Conservation (phyloP, 1,139 yeast species). For the Kodamaea sp. region DNA sequence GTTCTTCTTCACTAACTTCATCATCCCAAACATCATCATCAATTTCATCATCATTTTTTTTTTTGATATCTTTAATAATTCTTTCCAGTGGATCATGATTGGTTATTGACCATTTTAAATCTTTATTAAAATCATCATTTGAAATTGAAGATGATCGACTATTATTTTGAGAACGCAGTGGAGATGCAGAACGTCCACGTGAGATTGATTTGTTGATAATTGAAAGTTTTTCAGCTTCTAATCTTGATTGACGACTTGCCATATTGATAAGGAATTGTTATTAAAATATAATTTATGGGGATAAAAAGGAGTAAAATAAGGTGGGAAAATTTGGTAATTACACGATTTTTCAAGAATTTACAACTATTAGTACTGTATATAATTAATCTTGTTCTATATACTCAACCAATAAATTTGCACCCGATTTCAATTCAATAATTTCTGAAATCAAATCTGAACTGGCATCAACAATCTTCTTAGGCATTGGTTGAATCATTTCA, state of each 20-base stretch:
- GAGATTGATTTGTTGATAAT: constrained; percentile 40
- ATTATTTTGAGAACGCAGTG: constrained; percentile 26
- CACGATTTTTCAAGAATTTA: background rate
- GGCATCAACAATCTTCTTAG: constrained; percentile 30
- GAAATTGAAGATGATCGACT: constrained; percentile 37
- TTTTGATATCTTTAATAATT: constrained; percentile 18
- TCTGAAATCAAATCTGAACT: constrained; percentile 17
- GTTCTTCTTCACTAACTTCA: constrained; percentile 61
- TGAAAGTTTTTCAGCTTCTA: constrained; percentile 45
- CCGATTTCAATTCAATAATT: constrained; percentile 30
- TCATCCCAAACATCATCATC: constrained; percentile 33
- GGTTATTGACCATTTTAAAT: constrained; percentile 47
- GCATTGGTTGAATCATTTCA: constrained; percentile 44
- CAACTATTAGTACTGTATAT: background rate
- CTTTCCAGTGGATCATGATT: constrained; percentile 62
- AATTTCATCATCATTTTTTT: constrained; percentile 18
- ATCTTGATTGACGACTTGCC: constrained; percentile 37
- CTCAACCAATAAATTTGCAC: constrained; percentile 43
- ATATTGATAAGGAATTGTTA: constrained; percentile 11
- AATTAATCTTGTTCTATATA: constrained; percentile 13
- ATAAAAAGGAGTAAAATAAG: background rate
- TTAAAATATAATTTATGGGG: too few relatives aligned
- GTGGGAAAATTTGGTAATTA: background rate
- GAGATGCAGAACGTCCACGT: constrained; percentile 41
- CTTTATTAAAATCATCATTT: constrained; percentile 37